Evolutionary conservation across 139 green algal species (phyloP), one percentile per base, ranked within the genome.

Genomic region (Picochlorum sp.): DNA sequence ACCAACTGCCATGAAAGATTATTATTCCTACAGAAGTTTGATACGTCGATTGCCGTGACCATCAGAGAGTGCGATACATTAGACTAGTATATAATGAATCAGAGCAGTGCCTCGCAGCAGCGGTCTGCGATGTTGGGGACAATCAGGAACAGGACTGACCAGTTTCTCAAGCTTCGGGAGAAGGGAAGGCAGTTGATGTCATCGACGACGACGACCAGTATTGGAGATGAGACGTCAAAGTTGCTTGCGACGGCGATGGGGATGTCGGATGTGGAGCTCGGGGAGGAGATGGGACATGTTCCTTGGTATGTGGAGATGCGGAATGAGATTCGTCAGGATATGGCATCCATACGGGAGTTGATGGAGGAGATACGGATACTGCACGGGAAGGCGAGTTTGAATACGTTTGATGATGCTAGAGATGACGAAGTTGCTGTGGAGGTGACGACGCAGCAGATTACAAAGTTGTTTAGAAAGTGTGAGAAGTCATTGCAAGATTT

Each of bases 391-490:
- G 80, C 81, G 28, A 62, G 69, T 4, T 56, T 87, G 26, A 80
- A 61, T 28, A 77, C 44, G 11, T 87, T 87, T 73, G 81, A 85
- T 52, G 81, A 87, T 70, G 76, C 37, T 16, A 56, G 49, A 58
- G 69, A 73, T 62, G 58, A 69, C 4, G 78, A 87, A 37, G 61
- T 74, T 21, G 28, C 57, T 63, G 64, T 78, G 20, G 69, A 78
- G 50, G 51, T 80, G 32, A 37, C 79, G 15, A 87, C 80, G 15
- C 71, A 82, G 61, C 78, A 87, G 30, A 83, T 85, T 23, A 87
- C 79, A 16, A 66, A 63, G 30, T 64, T 81, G 30, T 87, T 87
- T 61, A 61, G 80, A 11, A 75, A 77, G 49, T 80, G 71, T 20
- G 78, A 87, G 60, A 66, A 49, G 38, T 68, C 69, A 41, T 77